phyloP scores from a whole-genome alignment of 1,284 basidiomycete genomes.

The Inonotus hispidus region DNA sequence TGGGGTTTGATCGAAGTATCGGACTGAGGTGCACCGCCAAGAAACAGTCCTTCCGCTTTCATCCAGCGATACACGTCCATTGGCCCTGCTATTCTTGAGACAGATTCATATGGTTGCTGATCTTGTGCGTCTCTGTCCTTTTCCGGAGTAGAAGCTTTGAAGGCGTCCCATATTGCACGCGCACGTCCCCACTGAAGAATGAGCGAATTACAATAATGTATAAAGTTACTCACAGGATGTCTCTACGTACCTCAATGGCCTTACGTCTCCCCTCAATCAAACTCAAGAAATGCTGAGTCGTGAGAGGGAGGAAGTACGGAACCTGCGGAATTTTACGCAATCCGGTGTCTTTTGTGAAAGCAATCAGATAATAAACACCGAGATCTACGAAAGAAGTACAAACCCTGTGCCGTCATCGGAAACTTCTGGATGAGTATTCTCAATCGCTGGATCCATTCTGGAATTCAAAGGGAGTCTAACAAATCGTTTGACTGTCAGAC shows the following conservation, averaged over 20 bases:
- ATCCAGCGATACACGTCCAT: slow-evolving; percentile 18
- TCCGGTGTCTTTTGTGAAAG: slow-evolving; percentile 33
- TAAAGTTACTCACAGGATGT: slow-evolving; percentile 10
- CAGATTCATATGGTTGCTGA: not conserved
- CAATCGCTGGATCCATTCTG: slow-evolving; percentile 40
- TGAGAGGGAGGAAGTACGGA: slow-evolving; percentile 50
- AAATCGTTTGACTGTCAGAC: slow-evolving; percentile 28
- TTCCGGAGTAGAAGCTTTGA: slow-evolving; percentile 28
- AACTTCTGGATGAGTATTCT: slow-evolving; percentile 42
- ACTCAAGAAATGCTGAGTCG: slow-evolving; percentile 38
- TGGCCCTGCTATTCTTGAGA: slow-evolving; percentile 8
- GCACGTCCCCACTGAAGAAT: slow-evolving; percentile 57
- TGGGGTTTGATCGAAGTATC: not conserved
- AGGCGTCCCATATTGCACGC: slow-evolving; percentile 45
- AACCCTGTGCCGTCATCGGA: slow-evolving; percentile 58
- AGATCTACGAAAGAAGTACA: slow-evolving; percentile 14
- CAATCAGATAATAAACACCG: not conserved
- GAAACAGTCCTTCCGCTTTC: slow-evolving; percentile 11
- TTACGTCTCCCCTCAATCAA: slow-evolving; percentile 56
- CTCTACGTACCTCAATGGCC: slow-evolving; percentile 55
- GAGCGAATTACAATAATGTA: not conserved
- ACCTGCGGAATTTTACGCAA: slow-evolving; percentile 32
- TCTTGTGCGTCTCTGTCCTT: not conserved
- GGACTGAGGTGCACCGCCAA: not conserved
- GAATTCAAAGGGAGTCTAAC: not conserved